phyloP scores from a whole-genome alignment of 805 yeast genomes.

The Candida ipomoeae region DNA sequence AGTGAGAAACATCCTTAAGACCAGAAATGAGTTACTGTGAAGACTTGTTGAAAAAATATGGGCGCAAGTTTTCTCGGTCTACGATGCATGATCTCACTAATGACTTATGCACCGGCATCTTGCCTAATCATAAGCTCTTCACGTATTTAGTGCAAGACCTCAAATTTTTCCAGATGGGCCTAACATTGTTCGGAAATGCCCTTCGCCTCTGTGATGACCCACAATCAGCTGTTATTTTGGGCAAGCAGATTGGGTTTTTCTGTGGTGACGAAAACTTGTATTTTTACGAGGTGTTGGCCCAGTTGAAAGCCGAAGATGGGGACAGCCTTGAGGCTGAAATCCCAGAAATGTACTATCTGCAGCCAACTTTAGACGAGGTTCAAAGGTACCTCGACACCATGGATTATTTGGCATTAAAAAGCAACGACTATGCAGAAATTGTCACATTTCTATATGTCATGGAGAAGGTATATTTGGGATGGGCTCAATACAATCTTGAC shows the following conservation, averaged over 20 bases:
- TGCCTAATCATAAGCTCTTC: slow-evolving; percentile 39
- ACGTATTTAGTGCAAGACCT: slow-evolving; percentile 48
- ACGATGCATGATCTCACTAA: slow-evolving; percentile 39
- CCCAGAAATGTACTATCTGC: slow-evolving; percentile 17
- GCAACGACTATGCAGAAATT: slow-evolving; percentile 35
- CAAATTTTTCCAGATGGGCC: slow-evolving; percentile 41
- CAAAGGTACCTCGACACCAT: slow-evolving; percentile 34
- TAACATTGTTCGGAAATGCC: slow-evolving; percentile 42
- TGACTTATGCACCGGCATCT: slow-evolving; percentile 44
- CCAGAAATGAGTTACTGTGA: slow-evolving; percentile 18
- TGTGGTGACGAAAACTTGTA: slow-evolving; percentile 47
- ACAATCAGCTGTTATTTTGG: slow-evolving; percentile 35
- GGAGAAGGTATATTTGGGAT: slow-evolving; percentile 49
- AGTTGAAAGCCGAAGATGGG: slow-evolving; percentile 19
- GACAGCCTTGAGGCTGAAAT: slow-evolving; percentile 19
- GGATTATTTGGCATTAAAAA: slow-evolving; percentile 23
- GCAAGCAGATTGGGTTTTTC: slow-evolving; percentile 50
- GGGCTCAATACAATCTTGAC: slow-evolving; percentile 41
- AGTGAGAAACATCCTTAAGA: neutral
- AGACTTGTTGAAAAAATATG: slow-evolving; percentile 21
- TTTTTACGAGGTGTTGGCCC: slow-evolving; percentile 27
- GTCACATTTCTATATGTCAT: slow-evolving; percentile 43
- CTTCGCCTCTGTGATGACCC: slow-evolving; percentile 41
- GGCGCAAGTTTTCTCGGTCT: slow-evolving; percentile 23
- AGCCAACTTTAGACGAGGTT: slow-evolving; percentile 31